Base-by-base conservation (phyloP, 176 grass and related monocot species). In the Carex parvula region DNA sequence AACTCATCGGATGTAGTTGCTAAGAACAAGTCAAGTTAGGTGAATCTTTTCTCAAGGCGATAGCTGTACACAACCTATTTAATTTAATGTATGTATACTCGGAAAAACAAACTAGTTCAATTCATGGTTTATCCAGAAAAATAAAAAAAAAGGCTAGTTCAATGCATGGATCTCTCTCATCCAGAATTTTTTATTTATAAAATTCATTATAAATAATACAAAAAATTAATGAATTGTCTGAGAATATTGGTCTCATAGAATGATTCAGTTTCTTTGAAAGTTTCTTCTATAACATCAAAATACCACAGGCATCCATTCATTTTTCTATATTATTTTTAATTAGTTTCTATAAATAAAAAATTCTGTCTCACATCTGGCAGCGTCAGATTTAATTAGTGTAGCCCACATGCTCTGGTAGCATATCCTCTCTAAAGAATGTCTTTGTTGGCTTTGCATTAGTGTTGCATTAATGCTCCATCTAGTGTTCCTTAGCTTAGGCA, bases 41-140 rank as follows among this genome's bases (percentile, higher is more conserved):
- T 82, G 80, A 64, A 67, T 82, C 60, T 67, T 53, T n/a, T 82
- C 80, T 82, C 80, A 82, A 67, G 21, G 26, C 5, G 6, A 82
- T 67, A 82, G 80, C 80, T 82, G 80, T 82, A 82, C 26, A 82
- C 37, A 82, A 29, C 26, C 60, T 7, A 64, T 20, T 81, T 64
- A 44, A 8, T 81, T 44, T 64, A 65, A 48, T 64, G 42, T 44
- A 65, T 81, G n/a, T 63, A 53, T 26, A 65, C 10, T 82, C 15
- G 37, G 58, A 52, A 75, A 77, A 77, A 55, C 46, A 24, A 77
- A 14, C 73, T 77, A 56, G 14, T 77, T 77, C 21, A 56, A 32
- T 77, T 12, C 46, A 77, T 56, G 32, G 3, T 50, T 11, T 50
- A 9, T 12, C 46, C 8, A 50, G 29, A 50, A 50, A 50, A 50